Base-by-base conservation (phyloP, 2,329 filamentous ascomycete genomes). In the Colletotrichum lindemuthianum region DNA sequence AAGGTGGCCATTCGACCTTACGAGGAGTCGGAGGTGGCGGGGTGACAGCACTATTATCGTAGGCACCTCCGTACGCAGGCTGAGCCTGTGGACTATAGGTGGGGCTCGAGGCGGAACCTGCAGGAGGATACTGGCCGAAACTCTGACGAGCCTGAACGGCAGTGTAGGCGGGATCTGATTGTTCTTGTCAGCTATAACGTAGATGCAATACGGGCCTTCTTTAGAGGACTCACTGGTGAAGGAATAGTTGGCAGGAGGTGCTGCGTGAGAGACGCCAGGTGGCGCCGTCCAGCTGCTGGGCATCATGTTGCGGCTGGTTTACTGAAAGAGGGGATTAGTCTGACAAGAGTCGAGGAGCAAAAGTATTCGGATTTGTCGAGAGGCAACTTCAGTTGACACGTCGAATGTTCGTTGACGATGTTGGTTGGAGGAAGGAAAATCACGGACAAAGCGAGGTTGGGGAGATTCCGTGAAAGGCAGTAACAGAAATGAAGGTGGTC, bases 1-100 rank as follows among this genome's bases (percentile, higher is more conserved):
- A 87, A 47, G 87, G 82, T 37, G 93, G 90, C 90, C 93, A 98
- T 70, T 91, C 88, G 71, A 90, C 89, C 80, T 90, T 92, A 74
- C 84, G 79, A 68, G 79, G 75, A 32, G 76, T 70, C 65, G 74
- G 70, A 48, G 72, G 67, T 66, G 71, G 69, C 68, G 63, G 40
- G 11, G 44, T 40, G 33, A 39, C 39, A 15, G 33, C 47, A 16
- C 11, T 61, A 12, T 61, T 44, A 36, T 65, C 57, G 37, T 24
- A 60, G 44, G 74, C 45, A 43, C 41, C 63, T 24, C 24, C 24
- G 24, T 24, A 24, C 37, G 59, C 32, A 15, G 69, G 63, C 63
- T 69, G 70, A 63, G 73, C 64, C 56, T 68, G 66, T 63, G 70
- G 63, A 68, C 72, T 64, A 54, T 63, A 64, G 53, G 48, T 41